Evolutionary conservation across 257 asterid genomes (phyloP).

Genomic region (Echium plantagineum): DNA sequence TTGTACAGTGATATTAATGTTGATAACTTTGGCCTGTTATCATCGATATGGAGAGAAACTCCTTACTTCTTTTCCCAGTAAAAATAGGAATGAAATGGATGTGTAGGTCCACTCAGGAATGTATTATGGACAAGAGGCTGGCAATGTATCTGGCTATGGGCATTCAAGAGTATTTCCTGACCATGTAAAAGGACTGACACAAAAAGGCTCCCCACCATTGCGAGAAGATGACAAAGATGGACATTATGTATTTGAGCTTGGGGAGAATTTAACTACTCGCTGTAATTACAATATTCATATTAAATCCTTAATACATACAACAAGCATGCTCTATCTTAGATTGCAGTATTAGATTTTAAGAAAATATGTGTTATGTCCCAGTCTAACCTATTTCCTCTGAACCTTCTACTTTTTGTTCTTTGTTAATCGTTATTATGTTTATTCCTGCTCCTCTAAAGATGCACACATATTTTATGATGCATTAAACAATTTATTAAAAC

Average conservation of each 20-base stretch:
- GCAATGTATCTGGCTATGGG: constrained; percentile 41
- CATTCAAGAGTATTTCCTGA: constrained; percentile 33
- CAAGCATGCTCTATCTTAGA: too few species aligned
- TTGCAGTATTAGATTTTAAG: too few species aligned
- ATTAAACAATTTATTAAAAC: background rate
- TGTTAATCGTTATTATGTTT: too few species aligned
- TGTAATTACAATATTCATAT: constrained; percentile 30
- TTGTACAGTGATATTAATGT: background rate
- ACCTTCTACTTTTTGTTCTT: too few species aligned
- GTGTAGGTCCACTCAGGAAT: constrained; percentile 48
- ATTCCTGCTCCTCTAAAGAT: too few species aligned
- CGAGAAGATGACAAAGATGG: constrained; percentile 54
- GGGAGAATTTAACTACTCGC: constrained; percentile 52
- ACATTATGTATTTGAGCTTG: constrained; percentile 49
- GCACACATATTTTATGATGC: too few species aligned
- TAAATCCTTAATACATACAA: constrained; percentile 4
- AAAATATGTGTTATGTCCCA: background rate
- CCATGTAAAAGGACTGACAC: constrained; percentile 34
- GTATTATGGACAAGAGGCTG: constrained; percentile 39
- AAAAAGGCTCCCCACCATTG: constrained; percentile 51
- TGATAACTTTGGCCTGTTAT: constrained; percentile 6
- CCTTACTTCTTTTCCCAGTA: constrained; percentile 9
- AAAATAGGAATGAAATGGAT: constrained; percentile 28
- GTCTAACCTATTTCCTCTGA: too few species aligned
- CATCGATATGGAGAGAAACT: constrained; percentile 15